These are phyloP conservation scores for Camellia sinensis DNA, from an alignment of 148 eudicot species.

Conservation along the genomic window DNA sequence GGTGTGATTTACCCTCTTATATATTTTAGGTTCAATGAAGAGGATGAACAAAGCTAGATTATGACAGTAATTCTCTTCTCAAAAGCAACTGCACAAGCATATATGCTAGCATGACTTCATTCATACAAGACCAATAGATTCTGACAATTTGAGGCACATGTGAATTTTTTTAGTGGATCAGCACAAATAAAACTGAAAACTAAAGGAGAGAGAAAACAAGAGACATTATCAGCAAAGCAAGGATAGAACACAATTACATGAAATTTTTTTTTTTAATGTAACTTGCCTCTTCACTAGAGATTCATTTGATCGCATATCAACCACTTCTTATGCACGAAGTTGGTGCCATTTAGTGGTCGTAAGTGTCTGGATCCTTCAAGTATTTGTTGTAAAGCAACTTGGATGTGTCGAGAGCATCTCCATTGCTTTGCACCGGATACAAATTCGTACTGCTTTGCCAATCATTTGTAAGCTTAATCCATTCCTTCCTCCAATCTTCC, in stretches of 20 bases:
- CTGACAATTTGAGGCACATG: neutral
- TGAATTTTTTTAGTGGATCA: too few relatives aligned
- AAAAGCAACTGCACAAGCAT: too few relatives aligned
- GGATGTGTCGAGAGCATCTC: constrained; percentile 33
- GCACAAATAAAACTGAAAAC: too few relatives aligned
- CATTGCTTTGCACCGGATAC: constrained; percentile 26
- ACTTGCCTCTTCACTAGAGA: too few relatives aligned
- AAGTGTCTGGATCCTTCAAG: constrained; percentile 19
- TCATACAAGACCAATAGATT: too few relatives aligned
- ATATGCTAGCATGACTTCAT: too few relatives aligned
- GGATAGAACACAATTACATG: neutral
- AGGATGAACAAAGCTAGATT: too few relatives aligned
- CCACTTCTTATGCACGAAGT: neutral
- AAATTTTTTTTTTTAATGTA: too few relatives aligned
- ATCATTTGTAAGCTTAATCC: constrained; percentile 52
- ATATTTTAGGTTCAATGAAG: too few relatives aligned
- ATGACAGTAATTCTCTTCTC: too few relatives aligned
- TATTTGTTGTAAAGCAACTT: constrained; percentile 33
- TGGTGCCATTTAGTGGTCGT: constrained; percentile 14
- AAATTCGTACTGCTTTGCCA: constrained; percentile 32
- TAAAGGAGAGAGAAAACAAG: too few relatives aligned
- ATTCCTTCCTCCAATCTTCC: constrained; percentile 42
- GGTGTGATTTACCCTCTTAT: too few relatives aligned
- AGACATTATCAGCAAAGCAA: neutral
- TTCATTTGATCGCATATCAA: neutral